Evolutionary conservation across 441 rosid species (phyloP).

Genomic region (Kokia cookei): DNA sequence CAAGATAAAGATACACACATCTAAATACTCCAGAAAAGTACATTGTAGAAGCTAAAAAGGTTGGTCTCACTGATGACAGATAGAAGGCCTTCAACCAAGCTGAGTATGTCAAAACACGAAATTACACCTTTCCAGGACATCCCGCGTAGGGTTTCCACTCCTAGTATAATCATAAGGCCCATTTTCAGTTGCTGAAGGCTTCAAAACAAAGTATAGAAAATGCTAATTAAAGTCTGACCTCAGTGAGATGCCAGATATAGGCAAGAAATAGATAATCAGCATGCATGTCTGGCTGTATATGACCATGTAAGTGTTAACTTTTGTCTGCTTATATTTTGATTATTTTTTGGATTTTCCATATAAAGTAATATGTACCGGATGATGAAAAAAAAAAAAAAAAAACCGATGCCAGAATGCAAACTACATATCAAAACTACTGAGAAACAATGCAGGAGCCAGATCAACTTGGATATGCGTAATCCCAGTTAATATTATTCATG

Average conservation of each 20-base stretch:
- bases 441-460: neutral
- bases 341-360: neutral
- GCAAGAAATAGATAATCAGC: neutral
- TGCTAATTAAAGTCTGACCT: neutral
- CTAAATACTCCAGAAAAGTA: neutral
- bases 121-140: constrained; percentile 69
- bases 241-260: neutral
- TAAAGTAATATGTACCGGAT: neutral
- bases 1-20: constrained; percentile 6
- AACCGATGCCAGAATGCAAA: neutral
- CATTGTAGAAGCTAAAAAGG: neutral
- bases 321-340: neutral
- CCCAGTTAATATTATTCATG: neutral
- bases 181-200: constrained; percentile 75
- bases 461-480: neutral
- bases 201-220: constrained; percentile 13
- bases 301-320: neutral
- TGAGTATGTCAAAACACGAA: neutral
- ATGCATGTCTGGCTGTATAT: neutral
- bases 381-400: neutral
- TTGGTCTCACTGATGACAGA: neutral
- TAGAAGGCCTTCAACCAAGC: neutral
- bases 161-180: constrained; percentile 94
- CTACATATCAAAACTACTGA: neutral
- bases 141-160: constrained; percentile 95